Evolutionary conservation across 73 alveolate genomes (phyloP).

Genomic region (Urostyla sp.): DNA sequence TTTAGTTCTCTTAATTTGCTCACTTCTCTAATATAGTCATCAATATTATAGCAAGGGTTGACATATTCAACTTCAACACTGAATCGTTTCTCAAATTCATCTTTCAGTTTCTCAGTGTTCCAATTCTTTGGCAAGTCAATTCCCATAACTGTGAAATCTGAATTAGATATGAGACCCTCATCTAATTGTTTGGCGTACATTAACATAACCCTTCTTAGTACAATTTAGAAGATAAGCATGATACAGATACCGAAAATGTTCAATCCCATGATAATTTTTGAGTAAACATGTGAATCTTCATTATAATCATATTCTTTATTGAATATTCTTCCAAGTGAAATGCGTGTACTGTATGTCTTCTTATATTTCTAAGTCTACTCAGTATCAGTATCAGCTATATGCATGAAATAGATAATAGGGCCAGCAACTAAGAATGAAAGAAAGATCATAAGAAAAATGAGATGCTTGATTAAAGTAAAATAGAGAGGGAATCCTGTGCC

Average conservation of each 20-base stretch:
- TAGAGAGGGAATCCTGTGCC: conserved; percentile 48
- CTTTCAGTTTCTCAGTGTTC: conserved; percentile 9
- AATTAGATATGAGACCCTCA: conserved; percentile 10
- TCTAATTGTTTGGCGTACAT: neutral
- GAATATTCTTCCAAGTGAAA: conserved; percentile 14
- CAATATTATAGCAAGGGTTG: too few relatives aligned
- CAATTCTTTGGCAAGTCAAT: neutral
- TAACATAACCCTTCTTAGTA: conserved; percentile 5
- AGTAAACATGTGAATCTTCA: neutral
- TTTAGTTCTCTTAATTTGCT: too few relatives aligned
- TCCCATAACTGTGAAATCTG: conserved; percentile 32
- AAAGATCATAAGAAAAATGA: neutral
- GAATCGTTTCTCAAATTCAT: conserved; percentile 3
- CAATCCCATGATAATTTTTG: neutral
- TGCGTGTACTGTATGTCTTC: too few relatives aligned
- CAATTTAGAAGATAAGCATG: conserved; percentile 19
- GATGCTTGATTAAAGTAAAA: conserved; percentile 16
- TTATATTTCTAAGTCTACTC: too few relatives aligned
- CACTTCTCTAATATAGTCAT: too few relatives aligned
- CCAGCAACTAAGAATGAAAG: neutral
- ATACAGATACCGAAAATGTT: conserved; percentile 5
- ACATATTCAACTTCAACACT: too few relatives aligned
- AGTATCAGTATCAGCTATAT: too few relatives aligned
- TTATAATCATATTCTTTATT: neutral
- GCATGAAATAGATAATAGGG: too few relatives aligned